A percentile compares a stretch with the other conserved stretches of the same genome.
Conservation (phyloP, 441 rosid species). For the Arabidopsis lyrata region DNA sequence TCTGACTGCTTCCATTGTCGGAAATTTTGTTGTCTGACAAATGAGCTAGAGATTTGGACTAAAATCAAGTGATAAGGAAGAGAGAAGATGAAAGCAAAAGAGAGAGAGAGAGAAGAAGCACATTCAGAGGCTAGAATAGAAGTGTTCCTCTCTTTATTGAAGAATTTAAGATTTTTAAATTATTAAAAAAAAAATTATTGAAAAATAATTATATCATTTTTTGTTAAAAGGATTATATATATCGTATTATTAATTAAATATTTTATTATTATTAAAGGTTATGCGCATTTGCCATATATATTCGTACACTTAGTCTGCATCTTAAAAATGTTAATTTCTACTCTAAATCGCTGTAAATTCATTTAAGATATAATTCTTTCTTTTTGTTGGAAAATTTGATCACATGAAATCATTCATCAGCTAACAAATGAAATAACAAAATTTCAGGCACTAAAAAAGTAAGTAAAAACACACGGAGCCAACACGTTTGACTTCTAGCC, state of each 20-base stretch:
- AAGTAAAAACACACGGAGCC: background rate
- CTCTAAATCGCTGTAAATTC: background rate
- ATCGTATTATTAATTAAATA: too few species aligned
- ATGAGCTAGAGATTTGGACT: slow-evolving; percentile 19
- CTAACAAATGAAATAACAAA: background rate
- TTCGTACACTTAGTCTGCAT: background rate
- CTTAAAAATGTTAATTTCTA: background rate
- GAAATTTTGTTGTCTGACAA: slow-evolving; percentile 20
- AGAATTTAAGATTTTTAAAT: slow-evolving; percentile 2
- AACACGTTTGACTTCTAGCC: background rate
- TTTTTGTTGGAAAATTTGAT: background rate
- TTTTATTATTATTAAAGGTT: background rate
- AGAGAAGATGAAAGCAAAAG: background rate
- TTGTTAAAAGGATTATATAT: too few species aligned
- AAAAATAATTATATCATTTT: too few species aligned
- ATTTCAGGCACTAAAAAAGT: background rate
- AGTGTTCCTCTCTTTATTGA: slow-evolving; percentile 32
- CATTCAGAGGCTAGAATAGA: slow-evolving; percentile 24
- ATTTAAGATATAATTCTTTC: background rate
- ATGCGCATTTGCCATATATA: background rate
- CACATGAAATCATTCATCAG: background rate
- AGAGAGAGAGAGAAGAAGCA: slow-evolving; percentile 20
- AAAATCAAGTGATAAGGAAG: slow-evolving; percentile 14
- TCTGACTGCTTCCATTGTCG: slow-evolving; percentile 44
- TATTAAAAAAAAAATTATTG: background rate